Percentiles rank a stretch among this genome's conserved stretches.
These are phyloP conservation scores for Fusarium miscanthi DNA, from an alignment of 2,329 filamentous ascomycete genomes.

Conservation along the genomic window DNA sequence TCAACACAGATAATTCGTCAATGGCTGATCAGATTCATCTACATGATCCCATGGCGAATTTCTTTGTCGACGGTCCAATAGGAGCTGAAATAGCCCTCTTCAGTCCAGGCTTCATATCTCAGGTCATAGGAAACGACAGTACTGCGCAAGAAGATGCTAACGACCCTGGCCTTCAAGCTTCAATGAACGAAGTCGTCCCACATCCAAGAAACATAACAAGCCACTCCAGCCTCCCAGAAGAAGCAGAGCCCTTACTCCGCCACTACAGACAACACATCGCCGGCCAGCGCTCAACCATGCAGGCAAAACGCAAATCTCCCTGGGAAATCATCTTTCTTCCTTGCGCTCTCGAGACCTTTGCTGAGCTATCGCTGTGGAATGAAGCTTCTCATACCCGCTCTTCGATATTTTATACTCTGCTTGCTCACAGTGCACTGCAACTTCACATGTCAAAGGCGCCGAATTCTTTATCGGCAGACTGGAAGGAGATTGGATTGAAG, in stretches of 20 bases:
- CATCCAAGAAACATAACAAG: neutral
- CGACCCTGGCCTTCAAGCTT: rapidly evolving
- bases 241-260: conserved; percentile 45
- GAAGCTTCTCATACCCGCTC: conserved; percentile 51
- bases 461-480: conserved; percentile 28
- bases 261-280: conserved; percentile 46
- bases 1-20: conserved; percentile 4
- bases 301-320: conserved; percentile 52
- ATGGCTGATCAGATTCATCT: conserved; percentile 14
- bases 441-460: conserved; percentile 43
- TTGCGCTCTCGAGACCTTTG: conserved; percentile 54
- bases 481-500: conserved; percentile 44
- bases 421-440: conserved; percentile 58
- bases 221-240: conserved; percentile 17
- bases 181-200: neutral
- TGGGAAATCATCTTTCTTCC: conserved; percentile 58
- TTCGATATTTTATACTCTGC: conserved; percentile 53
- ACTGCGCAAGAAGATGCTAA: neutral
- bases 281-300: conserved; percentile 44
- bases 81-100: conserved; percentile 41
- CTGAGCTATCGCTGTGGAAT: conserved; percentile 56
- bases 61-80: conserved; percentile 35
- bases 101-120: conserved; percentile 39
- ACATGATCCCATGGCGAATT: conserved; percentile 26
- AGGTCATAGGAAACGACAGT: conserved; percentile 30